Base-by-base conservation (phyloP, 257 asterid genomes). In the Jacaranda mimosifolia region DNA sequence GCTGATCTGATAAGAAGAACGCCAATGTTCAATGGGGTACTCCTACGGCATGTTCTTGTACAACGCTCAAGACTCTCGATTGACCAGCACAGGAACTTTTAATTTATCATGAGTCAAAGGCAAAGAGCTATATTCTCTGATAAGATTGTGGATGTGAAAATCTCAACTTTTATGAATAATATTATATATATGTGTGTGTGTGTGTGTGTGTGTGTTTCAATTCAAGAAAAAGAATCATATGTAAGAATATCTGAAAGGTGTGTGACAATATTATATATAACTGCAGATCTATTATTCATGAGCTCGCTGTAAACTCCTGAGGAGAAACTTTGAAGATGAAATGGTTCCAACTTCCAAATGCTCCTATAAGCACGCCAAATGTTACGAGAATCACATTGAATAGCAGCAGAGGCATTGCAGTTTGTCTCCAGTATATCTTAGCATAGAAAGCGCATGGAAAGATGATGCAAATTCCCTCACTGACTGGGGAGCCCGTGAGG, bases 401-500 rank as follows among this genome's bases (percentile, higher is more conserved):
- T 36, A 85, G 18, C 81, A 90, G 36, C 51, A 51, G 17, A 15
- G 82, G 82, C 36, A 39, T 85, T 7, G 82, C 69, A 11, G 87
- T 85, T 43, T 76, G 74, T 4, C 70, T 62, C 92, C 91, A 89
- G 63, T 86, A 90, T 36, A 90, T 87, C 89, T 90, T 89, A 13
- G 80, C 59, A 80, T 89, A 86, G 75, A 92, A 92, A 60, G 80
- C 86, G 46, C 94, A 86, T 0, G 94, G 92, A 11, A 90, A 81
- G 32, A 92, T 46, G 7, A 87, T 52, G 70, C 91, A 87, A 4
- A 92, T 90, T 19, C 93, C 96, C 0, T 86, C 83, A 43, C 96
- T 87, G 48, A 92, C 94, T 3, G 88, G 84, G 6, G 92, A 92
- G 65, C 96, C 97, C 0, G 96, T 90, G 83, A 92, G 93, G 81